Base-by-base conservation (phyloP, 192 early-diverging fungal genomes). In the Coemansia sp. region DNA sequence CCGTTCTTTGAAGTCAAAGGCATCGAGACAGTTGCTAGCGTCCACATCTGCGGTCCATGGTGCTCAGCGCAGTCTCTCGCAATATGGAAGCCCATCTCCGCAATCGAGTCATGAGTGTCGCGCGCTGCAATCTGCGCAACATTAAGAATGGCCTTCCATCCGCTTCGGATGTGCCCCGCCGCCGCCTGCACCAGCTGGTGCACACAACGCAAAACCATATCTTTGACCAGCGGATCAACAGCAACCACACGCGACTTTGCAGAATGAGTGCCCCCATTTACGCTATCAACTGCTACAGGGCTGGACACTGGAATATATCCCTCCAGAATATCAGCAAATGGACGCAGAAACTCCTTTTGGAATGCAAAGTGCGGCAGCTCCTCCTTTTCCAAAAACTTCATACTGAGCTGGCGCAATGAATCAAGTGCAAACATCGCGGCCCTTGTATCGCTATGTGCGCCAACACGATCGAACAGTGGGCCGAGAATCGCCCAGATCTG, bases 371-470 rank as follows among this genome's bases (percentile, higher is more conserved):
- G 92, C 12, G 90, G 89, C 58, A 98, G 76, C 84, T 98, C 96
- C 80, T 98, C 96, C 63, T 95, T 89, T 64, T 95, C 95, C 77
- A 98, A 83, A 61, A 98, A 95, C 78, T 95, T 94, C 89, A 94
- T 94, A 61, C 90, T 86, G 11, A 98, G 82, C 78, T 98, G 96
- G 13, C 95, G 90, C 62, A 98, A 76, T 18, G 92, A 92, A 74
- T 98, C 96, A 42, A 98, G 73, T 6, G 94, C 95, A 88, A 96
- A 96, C 40, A 91, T 88, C 12, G 91, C 89, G 8, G 96, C 90
- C 3, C 87, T 84, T n/a, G 86, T 82, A 70, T 92, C 92, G n/a
- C 91, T 87, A 61, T 96, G 89, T 46, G 90, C 90, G 6, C 91
- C 95, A 16, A 95, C 92, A 26, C 85, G 87, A 73, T 97, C 92